Evolutionary conservation across 2,329 filamentous ascomycete species (phyloP), one percentile per base, ranked within the genome.

Genomic region (Cercospora zeina): DNA sequence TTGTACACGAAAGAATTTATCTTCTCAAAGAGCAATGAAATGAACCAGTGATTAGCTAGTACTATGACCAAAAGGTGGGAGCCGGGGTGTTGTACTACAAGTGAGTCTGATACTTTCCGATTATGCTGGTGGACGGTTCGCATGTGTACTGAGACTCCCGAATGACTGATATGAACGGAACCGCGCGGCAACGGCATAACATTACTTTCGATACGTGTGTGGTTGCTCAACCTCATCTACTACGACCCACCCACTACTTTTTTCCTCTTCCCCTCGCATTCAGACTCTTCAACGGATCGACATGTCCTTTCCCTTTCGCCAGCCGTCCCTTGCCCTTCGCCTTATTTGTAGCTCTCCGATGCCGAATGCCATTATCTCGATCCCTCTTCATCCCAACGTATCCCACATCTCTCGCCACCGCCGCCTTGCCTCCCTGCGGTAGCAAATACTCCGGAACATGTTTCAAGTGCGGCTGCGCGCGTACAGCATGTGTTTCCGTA

Each of bases 401-500:
- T 1, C 91, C 91, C 59, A 92, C 82, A 62, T 90, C 83, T 27
- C 85, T 83, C 49, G 65, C 68, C 58, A 91, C 78, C 0, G 83
- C 87, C 71, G 89, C 88, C 75, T 86, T 89, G 9, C 45, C 88
- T 85, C 92, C 73, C 77, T 83, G 79, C 0, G 95, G 95, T 70
- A 99, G 80, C 56, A 99, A 79, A 74, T 99, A 99, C 51, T 97
- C 93, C 0, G 95, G 95, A 1, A 99, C 90, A 75, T 97, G 91
- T 77, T 91, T 96, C 67, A 99, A 80, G 80, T 99, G 95, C 7
- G 89, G 85, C 77, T 97, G 93, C 50, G 92, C 87, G 62, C 90
- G 82, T 13, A 93, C 91, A 24, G 92, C 87, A 63, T 92, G 85
- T 61, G 96, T 81, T 75, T 97, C 93, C 37, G 88, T 88, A 74